phyloP scores from a whole-genome alignment of 257 asterid genomes.

The Ehretia macrophylla region DNA sequence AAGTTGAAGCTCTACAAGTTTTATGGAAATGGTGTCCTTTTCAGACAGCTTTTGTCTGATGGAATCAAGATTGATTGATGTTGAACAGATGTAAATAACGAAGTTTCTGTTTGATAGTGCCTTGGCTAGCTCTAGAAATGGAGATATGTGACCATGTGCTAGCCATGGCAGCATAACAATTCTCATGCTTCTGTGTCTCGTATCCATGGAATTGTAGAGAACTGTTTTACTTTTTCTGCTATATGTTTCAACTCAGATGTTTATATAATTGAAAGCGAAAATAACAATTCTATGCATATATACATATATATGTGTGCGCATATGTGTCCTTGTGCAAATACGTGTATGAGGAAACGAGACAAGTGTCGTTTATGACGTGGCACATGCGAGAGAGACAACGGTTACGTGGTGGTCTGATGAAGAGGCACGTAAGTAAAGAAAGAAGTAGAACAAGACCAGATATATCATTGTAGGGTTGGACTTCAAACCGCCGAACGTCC shows the following conservation, averaged over 20 bases:
- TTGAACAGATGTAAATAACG: slow-evolving; percentile 43
- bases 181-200: slow-evolving; percentile 36
- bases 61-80: slow-evolving; percentile 38
- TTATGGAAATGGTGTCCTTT: slow-evolving; percentile 35
- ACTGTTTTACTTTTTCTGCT: background rate
- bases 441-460: no score
- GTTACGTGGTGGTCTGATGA: background rate
- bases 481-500: no score
- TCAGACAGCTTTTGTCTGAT: slow-evolving; percentile 26
- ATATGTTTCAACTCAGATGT: background rate
- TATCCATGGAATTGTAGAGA: slow-evolving; percentile 30
- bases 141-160: slow-evolving; percentile 63
- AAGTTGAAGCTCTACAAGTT: slow-evolving; percentile 48
- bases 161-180: slow-evolving; percentile 73
- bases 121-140: slow-evolving; percentile 60
- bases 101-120: slow-evolving; percentile 44
- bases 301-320: no score
- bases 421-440: no score
- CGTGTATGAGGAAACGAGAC: background rate
- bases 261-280: background rate
- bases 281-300: no score
- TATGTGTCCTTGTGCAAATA: no score
- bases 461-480: no score
- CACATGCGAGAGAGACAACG: background rate
- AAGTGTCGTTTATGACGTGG: slow-evolving; percentile 7